Evolutionary conservation across 1,284 basidiomycete species (phyloP).

Genomic region (Cutaneotrichosporon sp.): DNA sequence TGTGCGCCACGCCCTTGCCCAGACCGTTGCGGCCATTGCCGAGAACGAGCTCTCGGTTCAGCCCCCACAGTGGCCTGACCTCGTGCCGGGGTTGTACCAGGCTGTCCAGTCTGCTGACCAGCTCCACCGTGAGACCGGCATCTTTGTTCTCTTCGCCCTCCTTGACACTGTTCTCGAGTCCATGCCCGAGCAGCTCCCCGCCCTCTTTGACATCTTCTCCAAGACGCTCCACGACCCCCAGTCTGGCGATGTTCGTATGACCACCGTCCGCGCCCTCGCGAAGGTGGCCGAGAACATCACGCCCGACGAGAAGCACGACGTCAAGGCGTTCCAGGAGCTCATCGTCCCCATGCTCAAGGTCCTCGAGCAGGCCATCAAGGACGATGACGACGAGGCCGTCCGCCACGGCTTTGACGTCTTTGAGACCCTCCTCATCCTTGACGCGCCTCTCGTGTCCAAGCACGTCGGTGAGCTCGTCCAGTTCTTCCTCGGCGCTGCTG

Average conservation of each 20-base stretch:
- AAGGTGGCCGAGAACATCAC: conserved; percentile 94
- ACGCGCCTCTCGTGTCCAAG: conserved; percentile 86
- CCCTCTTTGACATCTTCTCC: conserved; percentile 79
- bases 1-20: conserved; percentile 84
- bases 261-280: conserved; percentile 83
- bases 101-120: conserved; percentile 70
- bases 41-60: conserved; percentile 78
- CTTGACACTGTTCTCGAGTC: conserved; percentile 89
- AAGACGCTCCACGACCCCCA: conserved; percentile 80
- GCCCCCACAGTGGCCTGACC: conserved; percentile 71
- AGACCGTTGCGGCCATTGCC: conserved; percentile 91
- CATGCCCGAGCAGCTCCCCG: conserved; percentile 73
- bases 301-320: conserved; percentile 77
- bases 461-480: conserved; percentile 84
- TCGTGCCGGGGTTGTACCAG: conserved; percentile 83
- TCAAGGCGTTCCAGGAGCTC: conserved; percentile 85
- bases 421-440: conserved; percentile 91
- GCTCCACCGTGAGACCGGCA: conserved; percentile 82
- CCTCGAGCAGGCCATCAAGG: conserved; percentile 81
- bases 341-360: conserved; percentile 89
- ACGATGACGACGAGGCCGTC: conserved; percentile 75
- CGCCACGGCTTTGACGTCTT: conserved; percentile 93
- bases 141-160: conserved; percentile 87
- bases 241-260: conserved; percentile 86
- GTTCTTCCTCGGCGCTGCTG: conserved; percentile 83